Evolutionary conservation across 768 basidiomycete species (phyloP).

Genomic region (Lactarius sanguifluus): DNA sequence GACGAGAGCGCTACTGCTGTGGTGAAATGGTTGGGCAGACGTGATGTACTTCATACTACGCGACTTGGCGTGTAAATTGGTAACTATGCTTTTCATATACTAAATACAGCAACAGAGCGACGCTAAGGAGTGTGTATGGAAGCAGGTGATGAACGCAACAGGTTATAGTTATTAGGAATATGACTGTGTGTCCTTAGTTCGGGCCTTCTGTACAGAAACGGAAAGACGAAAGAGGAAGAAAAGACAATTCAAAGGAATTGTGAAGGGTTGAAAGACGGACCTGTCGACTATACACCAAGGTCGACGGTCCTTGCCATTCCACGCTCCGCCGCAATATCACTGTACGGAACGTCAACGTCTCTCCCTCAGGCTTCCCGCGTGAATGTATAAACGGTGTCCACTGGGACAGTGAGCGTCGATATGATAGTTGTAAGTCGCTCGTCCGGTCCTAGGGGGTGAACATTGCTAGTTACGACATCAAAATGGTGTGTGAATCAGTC

Average conservation of each 20-base stretch:
- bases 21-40: not conserved
- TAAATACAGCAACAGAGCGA: no score
- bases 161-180: not conserved
- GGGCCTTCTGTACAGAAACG: not conserved
- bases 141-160: no score
- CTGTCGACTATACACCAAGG: not conserved
- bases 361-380: not conserved
- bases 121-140: not conserved
- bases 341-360: not conserved
- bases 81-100: no score
- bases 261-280: not conserved
- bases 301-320: not conserved
- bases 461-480: slow-evolving; percentile 8
- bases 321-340: not conserved
- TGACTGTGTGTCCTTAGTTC: not conserved
- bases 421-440: not conserved
- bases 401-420: slow-evolving; percentile 16
- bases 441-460: not conserved
- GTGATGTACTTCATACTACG: not conserved
- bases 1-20: not conserved
- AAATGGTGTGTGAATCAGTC: not conserved
- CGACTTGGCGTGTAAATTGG: not conserved
- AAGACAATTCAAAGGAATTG: no score
- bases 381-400: not conserved
- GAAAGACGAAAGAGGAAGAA: not conserved